Evolutionary conservation across 2,329 filamentous ascomycete species (phyloP).

Genomic region (Aureobasidium namibiae): DNA sequence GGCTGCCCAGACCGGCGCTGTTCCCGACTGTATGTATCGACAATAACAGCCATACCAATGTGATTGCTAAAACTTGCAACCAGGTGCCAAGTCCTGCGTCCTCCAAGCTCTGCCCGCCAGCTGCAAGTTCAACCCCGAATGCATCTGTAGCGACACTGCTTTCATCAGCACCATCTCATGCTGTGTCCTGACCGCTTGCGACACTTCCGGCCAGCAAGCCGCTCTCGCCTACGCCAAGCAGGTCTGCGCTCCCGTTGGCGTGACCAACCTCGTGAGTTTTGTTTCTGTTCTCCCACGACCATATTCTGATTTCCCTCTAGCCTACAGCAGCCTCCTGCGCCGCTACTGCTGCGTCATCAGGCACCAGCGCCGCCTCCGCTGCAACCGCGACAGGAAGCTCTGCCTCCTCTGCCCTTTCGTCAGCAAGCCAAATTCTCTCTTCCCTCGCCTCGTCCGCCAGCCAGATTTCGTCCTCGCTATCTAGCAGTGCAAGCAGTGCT

Average conservation of each 20-base stretch:
- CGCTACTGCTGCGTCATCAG: background rate
- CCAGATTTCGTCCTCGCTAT: background rate
- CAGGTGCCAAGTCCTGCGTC: background rate
- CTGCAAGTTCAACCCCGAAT: slow-evolving; percentile 6
- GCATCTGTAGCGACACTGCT: slow-evolving; percentile 3
- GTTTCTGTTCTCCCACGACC: background rate
- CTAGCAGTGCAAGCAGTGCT: background rate
- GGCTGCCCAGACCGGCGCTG: background rate
- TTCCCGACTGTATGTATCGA: background rate
- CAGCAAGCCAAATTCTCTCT: background rate
- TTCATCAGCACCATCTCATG: slow-evolving; percentile 12
- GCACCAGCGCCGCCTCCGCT: background rate
- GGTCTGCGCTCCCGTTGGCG: slow-evolving; percentile 8
- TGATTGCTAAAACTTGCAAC: background rate
- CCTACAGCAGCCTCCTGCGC: background rate
- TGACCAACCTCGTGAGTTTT: slow-evolving; percentile 6
- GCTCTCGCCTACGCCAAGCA: background rate
- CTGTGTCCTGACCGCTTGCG: slow-evolving; percentile 9
- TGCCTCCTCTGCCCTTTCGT: background rate
- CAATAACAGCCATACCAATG: background rate
- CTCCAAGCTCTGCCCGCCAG: background rate
- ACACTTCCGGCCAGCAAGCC: background rate
- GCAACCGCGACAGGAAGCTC: background rate
- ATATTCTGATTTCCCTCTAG: background rate
- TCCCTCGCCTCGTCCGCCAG: slow-evolving; percentile 1